Conservation (phyloP, 169 alveolate species). For the Eimeria falciformis region DNA sequence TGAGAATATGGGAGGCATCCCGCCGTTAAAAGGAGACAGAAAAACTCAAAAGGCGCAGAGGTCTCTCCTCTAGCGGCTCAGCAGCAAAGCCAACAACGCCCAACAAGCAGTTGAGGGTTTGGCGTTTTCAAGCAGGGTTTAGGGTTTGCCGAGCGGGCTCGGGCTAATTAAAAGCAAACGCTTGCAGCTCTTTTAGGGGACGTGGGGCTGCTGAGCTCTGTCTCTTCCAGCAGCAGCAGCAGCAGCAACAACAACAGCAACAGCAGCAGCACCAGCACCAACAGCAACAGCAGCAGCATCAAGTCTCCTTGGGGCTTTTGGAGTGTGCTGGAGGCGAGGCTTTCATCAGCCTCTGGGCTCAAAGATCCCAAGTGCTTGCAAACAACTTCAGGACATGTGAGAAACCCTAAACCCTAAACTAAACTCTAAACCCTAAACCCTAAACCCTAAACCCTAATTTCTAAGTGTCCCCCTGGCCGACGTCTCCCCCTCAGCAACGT, state of each 20-base stretch:
- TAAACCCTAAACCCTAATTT: not conserved
- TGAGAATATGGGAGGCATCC: not conserved
- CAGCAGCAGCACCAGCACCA: not conserved
- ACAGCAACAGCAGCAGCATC: constrained; percentile 4
- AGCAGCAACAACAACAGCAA: not conserved
- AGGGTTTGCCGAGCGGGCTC: not conserved
- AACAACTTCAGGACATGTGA: no score
- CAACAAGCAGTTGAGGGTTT: constrained; percentile 16
- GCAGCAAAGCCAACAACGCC: constrained; percentile 24
- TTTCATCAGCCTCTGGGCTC: not conserved
- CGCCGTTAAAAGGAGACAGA: not conserved
- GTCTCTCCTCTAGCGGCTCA: not conserved
- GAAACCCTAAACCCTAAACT: no score
- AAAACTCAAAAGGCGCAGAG: not conserved
- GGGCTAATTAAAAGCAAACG: not conserved
- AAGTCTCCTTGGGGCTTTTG: not conserved
- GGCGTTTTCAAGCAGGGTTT: not conserved
- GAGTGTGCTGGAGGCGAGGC: not conserved
- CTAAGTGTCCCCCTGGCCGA: not conserved
- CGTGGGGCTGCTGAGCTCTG: constrained; percentile 18
- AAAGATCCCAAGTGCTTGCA: not conserved
- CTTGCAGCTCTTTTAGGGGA: not conserved
- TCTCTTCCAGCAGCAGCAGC: constrained; percentile 11
- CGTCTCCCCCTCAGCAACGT: not conserved
- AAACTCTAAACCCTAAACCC: constrained; percentile 47